Evolutionary conservation across 371 early-diverging fungal genomes (phyloP).

Genomic region (Haplosporangium sp.): DNA sequence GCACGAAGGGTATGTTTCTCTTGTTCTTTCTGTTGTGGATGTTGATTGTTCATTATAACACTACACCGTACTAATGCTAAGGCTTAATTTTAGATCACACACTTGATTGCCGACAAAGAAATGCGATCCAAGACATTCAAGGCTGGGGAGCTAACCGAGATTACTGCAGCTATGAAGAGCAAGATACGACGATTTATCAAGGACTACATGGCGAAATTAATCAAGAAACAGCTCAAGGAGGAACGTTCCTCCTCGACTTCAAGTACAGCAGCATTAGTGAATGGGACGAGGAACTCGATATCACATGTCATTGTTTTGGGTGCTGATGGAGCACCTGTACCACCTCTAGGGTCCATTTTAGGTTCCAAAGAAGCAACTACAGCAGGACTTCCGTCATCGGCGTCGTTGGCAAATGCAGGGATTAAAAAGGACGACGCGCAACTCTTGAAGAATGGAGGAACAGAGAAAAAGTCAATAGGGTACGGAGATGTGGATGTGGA

Average conservation of each 20-base stretch:
- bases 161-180: conserved; percentile 63
- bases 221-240: conserved; percentile 55
- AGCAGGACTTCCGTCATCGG: background rate
- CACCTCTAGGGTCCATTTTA: conserved; percentile 4
- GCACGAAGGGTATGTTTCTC: conserved; percentile 67
- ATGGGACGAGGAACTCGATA: conserved; percentile 25
- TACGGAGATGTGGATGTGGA: conserved; percentile 55
- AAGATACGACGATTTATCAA: conserved; percentile 69
- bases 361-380: background rate
- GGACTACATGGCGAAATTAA: conserved; percentile 61
- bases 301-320: conserved; percentile 39
- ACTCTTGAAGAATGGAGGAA: background rate
- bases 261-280: conserved; percentile 28
- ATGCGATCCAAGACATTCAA: conserved; percentile 59
- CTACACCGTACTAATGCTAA: background rate
- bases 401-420: background rate
- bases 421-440: conserved; percentile 2
- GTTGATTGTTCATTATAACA: background rate
- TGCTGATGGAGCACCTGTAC: conserved; percentile 15
- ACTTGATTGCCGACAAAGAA: conserved; percentile 73
- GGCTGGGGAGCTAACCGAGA: conserved; percentile 59
- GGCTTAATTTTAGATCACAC: conserved; percentile 58
- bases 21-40: background rate
- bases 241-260: conserved; percentile 25
- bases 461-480: conserved; percentile 15